Evolutionary conservation across 495 filamentous ascomycete species (phyloP), one percentile per base, ranked within the genome.

Genomic region (Hyaloscypha hepaticicola): DNA sequence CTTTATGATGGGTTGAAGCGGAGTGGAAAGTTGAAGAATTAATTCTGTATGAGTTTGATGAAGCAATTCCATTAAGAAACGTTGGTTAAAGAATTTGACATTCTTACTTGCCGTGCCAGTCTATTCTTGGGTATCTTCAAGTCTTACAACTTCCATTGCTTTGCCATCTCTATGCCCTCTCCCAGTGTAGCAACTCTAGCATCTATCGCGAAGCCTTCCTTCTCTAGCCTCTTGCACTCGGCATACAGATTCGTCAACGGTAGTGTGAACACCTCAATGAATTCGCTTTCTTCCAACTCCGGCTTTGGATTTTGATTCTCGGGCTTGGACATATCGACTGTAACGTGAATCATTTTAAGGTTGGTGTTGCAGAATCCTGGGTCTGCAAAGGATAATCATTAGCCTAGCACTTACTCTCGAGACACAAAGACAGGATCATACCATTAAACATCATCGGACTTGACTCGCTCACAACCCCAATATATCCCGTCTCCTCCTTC

Each of bases 401-500:
- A 77, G 25, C 73, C 25, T 24, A 24, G 27, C 11, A 2, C 33
- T 22, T 60, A n/a, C 34, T 11, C 45, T 48, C 7, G 27, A 34
- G 48, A 11, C 12, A 3, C 7, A 31, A 64, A 55, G 16, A 49
- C 21, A 41, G 24, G 57, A 25, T 50, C 11, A 24, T 72, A 89
- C 90, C 91, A 72, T 95, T 94, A 62, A 88, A 96, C 91, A 96
- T 94, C 22, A 96, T 75, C 29, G 88, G 85, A 61, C 88, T 91
- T 9, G 83, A 84, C 72, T 89, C 81, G 49, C 82, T 76, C 1
- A 83, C 86, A 34, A 85, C 80, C 21, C 89, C 93, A 31, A 91
- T 83, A 73, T 95, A 97, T 5, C 95, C 95, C 0, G 95, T 97
- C 76, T 99, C 95, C 75, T 99, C 95, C 68, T 86, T 92, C 64